phyloP scores from a whole-genome alignment of 768 basidiomycete genomes.

The Rossbeevera mucosa region DNA sequence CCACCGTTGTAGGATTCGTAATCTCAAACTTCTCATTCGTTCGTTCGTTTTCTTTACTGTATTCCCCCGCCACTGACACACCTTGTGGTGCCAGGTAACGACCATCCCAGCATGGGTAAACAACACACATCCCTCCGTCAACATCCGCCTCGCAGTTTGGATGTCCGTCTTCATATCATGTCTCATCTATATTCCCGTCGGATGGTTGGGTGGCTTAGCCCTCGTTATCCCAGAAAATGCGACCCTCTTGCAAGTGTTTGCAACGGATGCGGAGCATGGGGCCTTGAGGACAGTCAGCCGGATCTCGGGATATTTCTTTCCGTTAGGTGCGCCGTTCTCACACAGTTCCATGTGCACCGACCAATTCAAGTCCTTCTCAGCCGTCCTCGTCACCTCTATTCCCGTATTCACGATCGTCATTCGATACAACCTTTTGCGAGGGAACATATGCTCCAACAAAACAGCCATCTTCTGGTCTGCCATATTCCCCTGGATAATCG shows the following conservation, averaged over 20 bases:
- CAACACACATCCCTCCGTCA: constrained; percentile 20
- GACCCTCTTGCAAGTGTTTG: constrained; percentile 19
- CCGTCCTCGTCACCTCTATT: constrained; percentile 24
- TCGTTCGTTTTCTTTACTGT: neutral
- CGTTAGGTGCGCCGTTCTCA: constrained; percentile 10
- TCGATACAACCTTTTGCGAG: constrained; percentile 23
- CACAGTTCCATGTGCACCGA: neutral
- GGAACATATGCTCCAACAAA: constrained; percentile 22
- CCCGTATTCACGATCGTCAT: constrained; percentile 23
- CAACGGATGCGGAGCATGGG: constrained; percentile 1
- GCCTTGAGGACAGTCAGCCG: constrained; percentile 5
- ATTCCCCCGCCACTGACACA: neutral
- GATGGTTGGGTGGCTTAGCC: constrained; percentile 21
- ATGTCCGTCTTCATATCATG: constrained; percentile 20
- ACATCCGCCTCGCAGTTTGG: constrained; percentile 22
- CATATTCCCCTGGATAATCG: constrained; percentile 20
- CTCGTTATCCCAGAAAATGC: constrained; percentile 3
- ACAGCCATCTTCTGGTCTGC: constrained; percentile 23
- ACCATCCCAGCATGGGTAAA: constrained; percentile 26
- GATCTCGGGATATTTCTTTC: constrained; percentile 19
- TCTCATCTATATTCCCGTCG: constrained; percentile 22
- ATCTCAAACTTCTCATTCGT: constrained; percentile 26
- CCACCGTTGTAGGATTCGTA: constrained; percentile 20
- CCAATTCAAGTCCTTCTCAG: constrained; percentile 1
- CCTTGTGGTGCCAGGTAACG: constrained; percentile 10